Conservation (phyloP, 1,284 basidiomycete genomes). For the Fomes fomentarius region DNA sequence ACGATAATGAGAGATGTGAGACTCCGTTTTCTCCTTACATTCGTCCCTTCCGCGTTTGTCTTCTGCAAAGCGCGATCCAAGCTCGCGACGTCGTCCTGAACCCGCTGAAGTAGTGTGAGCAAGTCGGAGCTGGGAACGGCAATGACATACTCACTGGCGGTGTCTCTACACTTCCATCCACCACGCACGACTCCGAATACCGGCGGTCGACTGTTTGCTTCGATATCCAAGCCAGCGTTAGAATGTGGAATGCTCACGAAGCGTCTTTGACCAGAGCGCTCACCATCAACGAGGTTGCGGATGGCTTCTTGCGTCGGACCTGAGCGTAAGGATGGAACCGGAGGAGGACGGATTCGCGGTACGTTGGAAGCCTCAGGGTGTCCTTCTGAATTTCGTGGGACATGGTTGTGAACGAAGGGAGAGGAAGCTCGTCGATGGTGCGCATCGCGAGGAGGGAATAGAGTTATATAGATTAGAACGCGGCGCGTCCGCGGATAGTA, state of each 20-base stretch:
- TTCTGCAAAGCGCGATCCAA: constrained; percentile 10
- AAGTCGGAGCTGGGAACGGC: not conserved
- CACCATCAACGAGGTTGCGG: constrained; percentile 15
- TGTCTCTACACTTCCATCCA: not conserved
- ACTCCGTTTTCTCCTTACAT: constrained; percentile 15
- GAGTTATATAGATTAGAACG: not conserved
- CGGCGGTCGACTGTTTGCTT: constrained; percentile 19
- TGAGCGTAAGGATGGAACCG: constrained; percentile 24
- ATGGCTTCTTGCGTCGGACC: not conserved
- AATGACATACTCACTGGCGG: not conserved
- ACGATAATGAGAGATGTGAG: constrained; percentile 23
- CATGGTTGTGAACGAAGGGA: constrained; percentile 21
- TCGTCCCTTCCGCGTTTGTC: not conserved
- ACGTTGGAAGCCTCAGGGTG: constrained; percentile 20
- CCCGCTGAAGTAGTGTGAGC: not conserved
- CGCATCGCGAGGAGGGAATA: constrained; percentile 5
- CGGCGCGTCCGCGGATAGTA: not conserved
- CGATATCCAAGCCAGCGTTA: not conserved
- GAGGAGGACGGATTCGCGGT: constrained; percentile 20
- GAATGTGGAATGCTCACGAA: not conserved
- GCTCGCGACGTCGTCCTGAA: not conserved
- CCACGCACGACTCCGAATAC: constrained; percentile 1
- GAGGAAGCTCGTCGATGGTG: constrained; percentile 14
- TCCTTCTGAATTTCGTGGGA: constrained; percentile 14
- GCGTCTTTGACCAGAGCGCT: constrained; percentile 3